Evolutionary conservation across 768 basidiomycete genomes (phyloP), one percentile per base, ranked within the genome.

Genomic region (Mycena rebaudengoi): DNA sequence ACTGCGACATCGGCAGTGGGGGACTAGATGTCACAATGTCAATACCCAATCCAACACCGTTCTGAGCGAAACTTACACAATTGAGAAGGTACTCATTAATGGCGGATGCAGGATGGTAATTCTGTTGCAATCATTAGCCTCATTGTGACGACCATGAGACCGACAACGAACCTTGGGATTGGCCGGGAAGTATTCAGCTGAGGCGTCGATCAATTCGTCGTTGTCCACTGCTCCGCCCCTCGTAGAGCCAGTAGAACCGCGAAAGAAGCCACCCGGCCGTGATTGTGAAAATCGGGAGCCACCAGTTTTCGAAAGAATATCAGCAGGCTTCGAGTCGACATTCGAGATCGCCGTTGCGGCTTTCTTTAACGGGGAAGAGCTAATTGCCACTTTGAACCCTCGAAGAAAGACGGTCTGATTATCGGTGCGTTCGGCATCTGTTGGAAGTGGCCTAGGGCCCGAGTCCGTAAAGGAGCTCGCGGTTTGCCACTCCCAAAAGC

Each of bases 371-470:
- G 43, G 43, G 7, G 16, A 25, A 7, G 35, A 20, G 8, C 41
- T 30, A 11, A 62, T 49, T 21, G 62, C 29, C 16, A 67, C 45
- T 33, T 67, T 67, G 58, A 52, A 67, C 8, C 66, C 66, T 16
- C 62, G 46, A 1, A 67, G 40, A 37, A 67, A 67, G 12, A 67
- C 55, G 13, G 48, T 44, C 33, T 67, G 66, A 44, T 67, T 67
- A 8, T 64, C 25, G 11, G 18, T 23, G 30, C 44, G 18, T 25
- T 13, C 10, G 11, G 33, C 40, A 21, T 64, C 45, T 55, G 16
- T 39, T 7, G 48, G 45, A 29, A 12, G 21, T 25, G 5, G 12
- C 18, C 48, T 23, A 30, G 59, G 59, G 16, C 41, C 50, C 37
- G 52, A 49, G 25, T 60, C 25, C 10, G 52, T 51, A 20, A 49